Evolutionary conservation across 73 alveolate species (phyloP).

Genomic region (Blepharisma japonicum): DNA sequence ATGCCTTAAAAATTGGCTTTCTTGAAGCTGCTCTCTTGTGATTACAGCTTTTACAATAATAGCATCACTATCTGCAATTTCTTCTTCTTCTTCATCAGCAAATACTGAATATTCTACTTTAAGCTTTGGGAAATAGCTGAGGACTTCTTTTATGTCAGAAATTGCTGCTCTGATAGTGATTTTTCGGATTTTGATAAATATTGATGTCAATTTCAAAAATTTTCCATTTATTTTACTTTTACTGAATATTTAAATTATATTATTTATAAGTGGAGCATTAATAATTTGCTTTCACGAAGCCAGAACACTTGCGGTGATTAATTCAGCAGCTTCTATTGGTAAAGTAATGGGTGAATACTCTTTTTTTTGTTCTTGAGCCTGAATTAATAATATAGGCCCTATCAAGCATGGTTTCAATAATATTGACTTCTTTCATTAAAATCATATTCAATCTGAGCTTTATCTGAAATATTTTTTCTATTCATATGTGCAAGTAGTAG

Average conservation of each 20-base stretch:
- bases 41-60: constrained; percentile 49
- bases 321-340: constrained; percentile 53
- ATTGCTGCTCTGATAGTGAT: constrained; percentile 34
- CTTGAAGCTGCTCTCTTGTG: constrained; percentile 45
- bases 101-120: constrained; percentile 43
- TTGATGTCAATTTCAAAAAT: constrained; percentile 36
- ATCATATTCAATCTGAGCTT: background rate
- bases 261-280: constrained; percentile 63
- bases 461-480: background rate
- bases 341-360: background rate
- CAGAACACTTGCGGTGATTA: constrained; percentile 60
- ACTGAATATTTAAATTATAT: constrained; percentile 36
- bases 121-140: constrained; percentile 53
- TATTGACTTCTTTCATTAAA: background rate
- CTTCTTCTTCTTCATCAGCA: constrained; percentile 73
- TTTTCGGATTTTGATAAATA: constrained; percentile 36
- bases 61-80: constrained; percentile 58
- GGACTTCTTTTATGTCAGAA: constrained; percentile 51
- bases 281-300: constrained; percentile 48
- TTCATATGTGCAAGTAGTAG: constrained; percentile 13
- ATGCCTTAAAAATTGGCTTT: constrained; percentile 44
- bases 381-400: background rate
- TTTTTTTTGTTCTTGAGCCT: constrained; percentile 10
- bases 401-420: constrained; percentile 8
- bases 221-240: constrained; percentile 46